These are phyloP conservation scores for Fraxinus nigra DNA, from an alignment of 305 asterid species.

Conservation along the genomic window DNA sequence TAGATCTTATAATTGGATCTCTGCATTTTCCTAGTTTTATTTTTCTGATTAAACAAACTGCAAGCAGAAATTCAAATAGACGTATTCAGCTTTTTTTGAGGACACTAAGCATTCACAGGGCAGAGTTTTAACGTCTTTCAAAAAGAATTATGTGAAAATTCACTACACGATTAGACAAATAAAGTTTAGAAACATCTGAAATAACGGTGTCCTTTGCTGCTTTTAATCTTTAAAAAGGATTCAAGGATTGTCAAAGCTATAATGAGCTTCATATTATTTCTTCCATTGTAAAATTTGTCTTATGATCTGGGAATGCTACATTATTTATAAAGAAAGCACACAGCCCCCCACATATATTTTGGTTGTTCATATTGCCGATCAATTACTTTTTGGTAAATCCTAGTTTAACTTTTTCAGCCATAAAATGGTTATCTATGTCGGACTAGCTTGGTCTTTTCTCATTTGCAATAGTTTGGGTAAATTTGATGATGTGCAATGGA, in stretches of 20 bases:
- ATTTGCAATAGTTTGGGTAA: background rate
- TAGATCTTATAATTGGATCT: background rate
- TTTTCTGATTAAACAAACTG: background rate
- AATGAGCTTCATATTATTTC: background rate
- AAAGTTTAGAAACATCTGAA: background rate
- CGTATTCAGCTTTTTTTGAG: background rate
- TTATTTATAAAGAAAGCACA: background rate
- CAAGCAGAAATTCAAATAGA: background rate
- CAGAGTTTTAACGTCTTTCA: background rate
- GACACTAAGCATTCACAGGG: background rate
- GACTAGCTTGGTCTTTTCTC: background rate
- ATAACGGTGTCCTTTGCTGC: background rate
- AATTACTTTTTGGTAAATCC: background rate
- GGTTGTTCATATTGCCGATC: background rate
- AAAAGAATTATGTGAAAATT: background rate
- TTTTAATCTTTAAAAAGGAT: background rate
- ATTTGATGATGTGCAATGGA: background rate
- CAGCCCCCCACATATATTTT: background rate
- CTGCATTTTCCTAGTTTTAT: background rate
- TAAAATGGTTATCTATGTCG: background rate
- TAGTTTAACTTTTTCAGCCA: background rate
- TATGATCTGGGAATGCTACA: background rate
- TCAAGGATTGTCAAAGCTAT: background rate
- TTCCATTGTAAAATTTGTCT: background rate
- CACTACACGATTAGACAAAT: background rate